Evolutionary conservation across 345 rosid genomes (phyloP).

Genomic region (Chamaenerion angustifolium): DNA sequence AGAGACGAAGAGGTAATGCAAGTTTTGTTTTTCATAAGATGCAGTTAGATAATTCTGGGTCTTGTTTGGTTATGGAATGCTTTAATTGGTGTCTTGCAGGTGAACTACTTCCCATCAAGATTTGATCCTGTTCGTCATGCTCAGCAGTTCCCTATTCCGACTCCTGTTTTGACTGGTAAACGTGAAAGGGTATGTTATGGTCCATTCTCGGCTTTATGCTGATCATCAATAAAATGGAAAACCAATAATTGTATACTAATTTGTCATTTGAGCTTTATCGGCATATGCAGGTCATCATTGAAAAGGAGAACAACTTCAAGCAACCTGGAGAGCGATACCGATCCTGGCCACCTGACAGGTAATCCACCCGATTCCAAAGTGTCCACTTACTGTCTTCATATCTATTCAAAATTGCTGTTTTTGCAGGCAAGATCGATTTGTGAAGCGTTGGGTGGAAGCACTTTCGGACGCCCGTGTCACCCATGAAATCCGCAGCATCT

Average conservation of each 20-base stretch:
- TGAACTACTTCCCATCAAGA: conserved; percentile 92
- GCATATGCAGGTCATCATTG: conserved; percentile 48
- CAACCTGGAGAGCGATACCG: conserved; percentile 87
- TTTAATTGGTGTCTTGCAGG: conserved; percentile 25
- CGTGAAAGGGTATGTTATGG: conserved; percentile 60
- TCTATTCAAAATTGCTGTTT: background rate
- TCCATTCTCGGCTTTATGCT: no score
- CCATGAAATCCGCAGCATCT: conserved; percentile 66
- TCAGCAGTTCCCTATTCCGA: conserved; percentile 41
- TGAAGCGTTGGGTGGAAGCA: conserved; percentile 62
- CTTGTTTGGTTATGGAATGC: no score
- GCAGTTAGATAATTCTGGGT: no score
- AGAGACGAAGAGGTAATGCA: conserved; percentile 4
- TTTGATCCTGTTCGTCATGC: conserved; percentile 70
- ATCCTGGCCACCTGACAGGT: conserved; percentile 78
- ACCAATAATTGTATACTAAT: no score
- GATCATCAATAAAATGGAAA: no score
- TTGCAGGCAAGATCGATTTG: conserved; percentile 72
- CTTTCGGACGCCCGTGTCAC: conserved; percentile 68
- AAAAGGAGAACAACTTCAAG: conserved; percentile 81
- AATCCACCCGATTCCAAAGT: conserved; percentile 2
- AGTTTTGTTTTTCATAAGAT: no score
- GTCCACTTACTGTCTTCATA: background rate
- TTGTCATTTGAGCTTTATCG: no score
- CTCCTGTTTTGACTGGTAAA: conserved; percentile 42